Evolutionary conservation across 1,284 basidiomycete species (phyloP).

Genomic region (Gomphus bonarii): DNA sequence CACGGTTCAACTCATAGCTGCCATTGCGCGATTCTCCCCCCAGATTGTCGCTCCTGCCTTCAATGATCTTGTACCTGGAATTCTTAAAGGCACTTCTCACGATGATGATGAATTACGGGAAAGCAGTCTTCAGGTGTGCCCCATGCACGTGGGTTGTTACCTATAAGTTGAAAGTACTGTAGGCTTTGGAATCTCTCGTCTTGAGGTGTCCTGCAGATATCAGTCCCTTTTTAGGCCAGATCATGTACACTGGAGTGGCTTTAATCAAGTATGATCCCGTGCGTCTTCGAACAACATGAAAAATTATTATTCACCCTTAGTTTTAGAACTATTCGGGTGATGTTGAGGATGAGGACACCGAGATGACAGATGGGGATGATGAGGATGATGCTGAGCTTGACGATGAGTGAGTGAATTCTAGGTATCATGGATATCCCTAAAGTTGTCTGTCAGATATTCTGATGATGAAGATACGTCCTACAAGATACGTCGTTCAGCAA

Average conservation of each 20-base stretch:
- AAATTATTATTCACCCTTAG: neutral
- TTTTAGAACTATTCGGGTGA: conserved; percentile 77
- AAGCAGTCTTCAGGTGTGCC: conserved; percentile 55
- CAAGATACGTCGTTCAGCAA: conserved; percentile 91
- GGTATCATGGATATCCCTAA: neutral
- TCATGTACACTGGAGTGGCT: conserved; percentile 61
- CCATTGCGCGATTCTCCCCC: conserved; percentile 65
- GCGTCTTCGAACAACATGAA: conserved; percentile 22
- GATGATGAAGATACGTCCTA: conserved; percentile 99
- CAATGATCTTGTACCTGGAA: conserved; percentile 52
- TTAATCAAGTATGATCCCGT: conserved; percentile 93
- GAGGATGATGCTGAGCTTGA: conserved; percentile 75
- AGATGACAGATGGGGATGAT: conserved; percentile 62
- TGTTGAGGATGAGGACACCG: conserved; percentile 72
- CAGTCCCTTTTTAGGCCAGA: conserved; percentile 57
- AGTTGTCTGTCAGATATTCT: conserved; percentile 55
- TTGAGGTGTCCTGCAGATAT: conserved; percentile 79
- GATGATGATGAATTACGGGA: conserved; percentile 80
- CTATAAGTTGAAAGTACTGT: conserved; percentile 21
- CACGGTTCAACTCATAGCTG: conserved; percentile 71
- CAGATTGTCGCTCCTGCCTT: conserved; percentile 50
- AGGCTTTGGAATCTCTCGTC: conserved; percentile 80
- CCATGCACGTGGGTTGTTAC: conserved; percentile 2
- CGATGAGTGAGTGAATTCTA: conserved; percentile 35
- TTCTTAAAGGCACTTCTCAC: conserved; percentile 53